Evolutionary conservation across 306 rosid species (phyloP).

Genomic region (Rosa multiflora): DNA sequence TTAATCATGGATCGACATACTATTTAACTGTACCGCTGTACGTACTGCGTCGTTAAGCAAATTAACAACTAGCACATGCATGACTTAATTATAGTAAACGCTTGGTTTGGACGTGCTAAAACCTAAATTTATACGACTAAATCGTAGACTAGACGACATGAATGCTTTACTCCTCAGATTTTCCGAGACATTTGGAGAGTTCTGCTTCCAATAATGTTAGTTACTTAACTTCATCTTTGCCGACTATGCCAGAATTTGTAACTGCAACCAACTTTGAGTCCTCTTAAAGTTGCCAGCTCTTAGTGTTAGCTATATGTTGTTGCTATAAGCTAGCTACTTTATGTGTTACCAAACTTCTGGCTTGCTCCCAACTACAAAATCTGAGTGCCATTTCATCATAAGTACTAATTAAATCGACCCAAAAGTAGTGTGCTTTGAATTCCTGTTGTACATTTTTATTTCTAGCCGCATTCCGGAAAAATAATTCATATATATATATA

Average conservation of each 20-base stretch:
- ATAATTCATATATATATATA: background rate
- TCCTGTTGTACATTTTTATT: background rate
- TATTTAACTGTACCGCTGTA: background rate
- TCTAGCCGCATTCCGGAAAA: background rate
- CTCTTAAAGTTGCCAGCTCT: slow-evolving; percentile 5
- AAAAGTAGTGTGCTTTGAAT: background rate
- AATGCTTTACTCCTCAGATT: background rate
- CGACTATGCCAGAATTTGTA: background rate
- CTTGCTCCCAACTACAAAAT: slow-evolving; percentile 11
- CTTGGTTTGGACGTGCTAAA: too few species aligned
- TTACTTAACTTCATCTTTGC: background rate
- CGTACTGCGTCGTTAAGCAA: too few species aligned
- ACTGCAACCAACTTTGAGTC: background rate
- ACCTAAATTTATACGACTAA: too few species aligned
- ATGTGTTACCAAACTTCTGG: slow-evolving; percentile 7
- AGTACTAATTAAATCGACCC: background rate
- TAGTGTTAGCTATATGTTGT: background rate
- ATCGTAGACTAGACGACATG: background rate
- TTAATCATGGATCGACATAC: background rate
- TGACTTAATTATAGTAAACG: too few species aligned
- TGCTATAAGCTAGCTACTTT: background rate
- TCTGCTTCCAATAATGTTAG: background rate
- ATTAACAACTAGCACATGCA: background rate
- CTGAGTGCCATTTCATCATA: background rate
- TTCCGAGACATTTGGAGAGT: background rate